These are phyloP conservation scores for Ajuga chamaepitys DNA, from an alignment of 257 asterid species.

Conservation along the genomic window DNA sequence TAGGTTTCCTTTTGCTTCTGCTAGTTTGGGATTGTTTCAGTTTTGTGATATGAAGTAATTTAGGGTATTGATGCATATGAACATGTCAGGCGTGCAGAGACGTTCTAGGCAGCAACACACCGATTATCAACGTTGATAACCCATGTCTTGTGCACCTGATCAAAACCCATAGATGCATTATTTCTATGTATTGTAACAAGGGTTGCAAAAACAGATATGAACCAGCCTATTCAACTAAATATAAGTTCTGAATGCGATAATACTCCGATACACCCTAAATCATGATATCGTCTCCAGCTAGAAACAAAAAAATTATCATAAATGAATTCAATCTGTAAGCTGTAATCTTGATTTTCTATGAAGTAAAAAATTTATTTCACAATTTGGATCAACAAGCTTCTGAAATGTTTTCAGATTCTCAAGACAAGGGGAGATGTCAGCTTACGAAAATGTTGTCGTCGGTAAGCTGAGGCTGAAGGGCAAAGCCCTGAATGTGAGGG, in stretches of 20 bases:
- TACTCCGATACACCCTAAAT: not conserved
- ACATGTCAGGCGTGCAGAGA: too few relatives aligned
- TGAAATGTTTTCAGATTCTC: not conserved
- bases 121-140: too few relatives aligned
- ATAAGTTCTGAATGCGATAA: not conserved
- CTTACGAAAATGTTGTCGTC: constrained; percentile 31
- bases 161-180: too few relatives aligned
- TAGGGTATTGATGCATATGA: not conserved
- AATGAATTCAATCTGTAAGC: not conserved
- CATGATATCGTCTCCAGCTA: not conserved
- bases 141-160: too few relatives aligned
- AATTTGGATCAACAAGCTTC: not conserved
- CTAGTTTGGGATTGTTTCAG: not conserved
- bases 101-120: too few relatives aligned
- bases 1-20: not conserved
- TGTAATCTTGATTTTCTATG: not conserved
- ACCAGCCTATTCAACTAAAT: not conserved
- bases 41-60: not conserved
- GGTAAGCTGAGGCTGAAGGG: constrained; percentile 46
- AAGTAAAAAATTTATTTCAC: not conserved
- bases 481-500: constrained; percentile 33
- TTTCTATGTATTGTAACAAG: too few relatives aligned
- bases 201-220: too few relatives aligned
- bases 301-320: not conserved
- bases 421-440: constrained; percentile 34